Evolutionary conservation across 192 early-diverging fungal species (phyloP), one percentile per base, ranked within the genome.

Genomic region (Rhizoclosmatium globosum): DNA sequence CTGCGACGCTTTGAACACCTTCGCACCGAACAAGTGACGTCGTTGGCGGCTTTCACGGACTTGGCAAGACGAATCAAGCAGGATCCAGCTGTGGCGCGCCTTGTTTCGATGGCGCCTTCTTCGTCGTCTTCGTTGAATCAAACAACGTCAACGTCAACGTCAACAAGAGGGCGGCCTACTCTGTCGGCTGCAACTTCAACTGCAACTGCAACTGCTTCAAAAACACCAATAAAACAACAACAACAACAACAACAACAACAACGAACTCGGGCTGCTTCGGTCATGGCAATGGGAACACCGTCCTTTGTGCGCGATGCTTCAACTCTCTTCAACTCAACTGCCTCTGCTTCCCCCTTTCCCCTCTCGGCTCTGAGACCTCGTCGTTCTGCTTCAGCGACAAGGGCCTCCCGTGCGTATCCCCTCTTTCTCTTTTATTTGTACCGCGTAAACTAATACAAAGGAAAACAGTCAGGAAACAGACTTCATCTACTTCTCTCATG

Each of bases 231-330:
- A 1, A 21, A 31, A 31, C 53, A 64, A 21, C 61, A 64, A 38
- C 61, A 64, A 64, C 61, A 64, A n/a, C 61, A 62, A 62, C 61
- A 62, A 21, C 19, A 11, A 4, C 61, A 62, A 21, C 48, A 50
- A 15, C 48, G 48, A 4, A 50, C 48, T 15, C 48, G 48, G 6
- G 4, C 48, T 4, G 48, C 48, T 15, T 50, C 48, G 15, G 48
- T 50, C 48, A 50, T n/a, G n/a, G n/a, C n/a, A n/a, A n/a, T n/a
- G 9, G 9, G 19, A 56, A 56, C 9, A 7, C 53, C 53, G 9
- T 13, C 9, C 53, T 56, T 56, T 19, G 53, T 19, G 53, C 9
- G 19, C 7, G 53, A 19, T 56, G 9, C 53, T 7, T 7, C 9
- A 13, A 56, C 53, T 7, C 53, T n/a, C n/a, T n/a, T n/a, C n/a